Percentiles rank a stretch among this genome's conserved stretches.
Evolutionary conservation across 179 eudicot genomes (phyloP).

Genomic region (Drosera spatulata): DNA sequence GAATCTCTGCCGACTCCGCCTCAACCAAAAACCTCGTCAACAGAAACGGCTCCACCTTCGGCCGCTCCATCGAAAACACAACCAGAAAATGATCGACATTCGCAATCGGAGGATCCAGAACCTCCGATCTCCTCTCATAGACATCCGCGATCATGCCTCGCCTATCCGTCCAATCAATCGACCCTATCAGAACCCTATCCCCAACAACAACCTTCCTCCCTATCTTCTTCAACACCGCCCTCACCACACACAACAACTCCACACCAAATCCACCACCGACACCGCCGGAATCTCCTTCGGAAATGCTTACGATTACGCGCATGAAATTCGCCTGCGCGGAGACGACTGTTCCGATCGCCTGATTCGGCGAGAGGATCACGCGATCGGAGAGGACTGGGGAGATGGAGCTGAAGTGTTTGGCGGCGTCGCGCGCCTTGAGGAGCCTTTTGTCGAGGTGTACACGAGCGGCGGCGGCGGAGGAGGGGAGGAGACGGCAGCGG

Average conservation of each 20-base stretch:
- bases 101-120: slow-evolving; percentile 83
- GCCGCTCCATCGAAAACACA: slow-evolving; percentile 74
- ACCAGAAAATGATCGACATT: slow-evolving; percentile 84
- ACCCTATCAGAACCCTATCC: slow-evolving; percentile 79
- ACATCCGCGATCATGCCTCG: slow-evolving; percentile 90
- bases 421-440: slow-evolving; percentile 39
- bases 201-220: slow-evolving; percentile 78
- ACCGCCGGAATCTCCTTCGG: slow-evolving; percentile 2
- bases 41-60: slow-evolving; percentile 52
- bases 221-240: slow-evolving; percentile 89
- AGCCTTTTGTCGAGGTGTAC: slow-evolving; percentile 25
- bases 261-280: slow-evolving; percentile 11
- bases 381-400: slow-evolving; percentile 26
- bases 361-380: slow-evolving; percentile 29
- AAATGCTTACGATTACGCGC: slow-evolving; percentile 58
- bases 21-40: slow-evolving; percentile 84
- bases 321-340: slow-evolving; percentile 90
- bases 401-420: slow-evolving; percentile 16
- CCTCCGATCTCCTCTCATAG: slow-evolving; percentile 44
- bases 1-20: slow-evolving; percentile 75
- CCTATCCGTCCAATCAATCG: slow-evolving; percentile 78
- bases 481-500: too few relatives aligned
- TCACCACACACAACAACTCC: slow-evolving; percentile 79
- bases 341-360: slow-evolving; percentile 60
- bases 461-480: too few relatives aligned